Evolutionary conservation across 441 rosid species (phyloP).

Genomic region (Mallotus repandus): DNA sequence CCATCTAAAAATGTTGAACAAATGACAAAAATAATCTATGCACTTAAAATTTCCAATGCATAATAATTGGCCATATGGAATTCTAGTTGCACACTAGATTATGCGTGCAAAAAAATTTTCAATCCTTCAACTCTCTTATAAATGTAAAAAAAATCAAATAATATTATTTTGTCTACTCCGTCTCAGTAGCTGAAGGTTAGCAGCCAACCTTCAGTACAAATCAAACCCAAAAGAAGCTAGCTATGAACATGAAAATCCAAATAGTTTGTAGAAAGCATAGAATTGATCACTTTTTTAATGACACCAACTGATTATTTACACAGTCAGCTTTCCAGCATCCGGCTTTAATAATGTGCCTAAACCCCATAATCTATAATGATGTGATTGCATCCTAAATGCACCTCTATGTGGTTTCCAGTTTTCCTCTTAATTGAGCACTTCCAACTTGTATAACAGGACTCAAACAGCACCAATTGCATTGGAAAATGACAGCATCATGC

Average conservation of each 20-base stretch:
- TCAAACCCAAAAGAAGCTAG: neutral
- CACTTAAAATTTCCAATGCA: neutral
- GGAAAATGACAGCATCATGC: neutral
- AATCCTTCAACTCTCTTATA: neutral
- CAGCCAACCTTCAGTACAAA: neutral
- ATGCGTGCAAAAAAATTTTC: neutral
- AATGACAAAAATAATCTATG: neutral
- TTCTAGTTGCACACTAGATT: neutral
- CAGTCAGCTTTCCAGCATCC: neutral
- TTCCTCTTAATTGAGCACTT: neutral
- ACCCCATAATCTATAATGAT: neutral
- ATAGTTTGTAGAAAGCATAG: neutral
- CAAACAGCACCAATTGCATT: neutral
- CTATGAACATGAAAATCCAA: neutral
- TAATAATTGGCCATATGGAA: neutral
- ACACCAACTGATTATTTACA: neutral
- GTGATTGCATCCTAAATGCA: neutral
- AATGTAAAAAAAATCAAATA: neutral
- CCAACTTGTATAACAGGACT: neutral
- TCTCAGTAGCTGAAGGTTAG: neutral
- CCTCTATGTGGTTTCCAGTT: neutral
- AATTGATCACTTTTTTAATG: neutral
- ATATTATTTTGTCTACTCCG: neutral
- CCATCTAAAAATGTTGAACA: neutral
- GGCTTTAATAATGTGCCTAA: neutral